phyloP scores from a whole-genome alignment of 805 yeast species.

The Geotrichum ghanense region DNA sequence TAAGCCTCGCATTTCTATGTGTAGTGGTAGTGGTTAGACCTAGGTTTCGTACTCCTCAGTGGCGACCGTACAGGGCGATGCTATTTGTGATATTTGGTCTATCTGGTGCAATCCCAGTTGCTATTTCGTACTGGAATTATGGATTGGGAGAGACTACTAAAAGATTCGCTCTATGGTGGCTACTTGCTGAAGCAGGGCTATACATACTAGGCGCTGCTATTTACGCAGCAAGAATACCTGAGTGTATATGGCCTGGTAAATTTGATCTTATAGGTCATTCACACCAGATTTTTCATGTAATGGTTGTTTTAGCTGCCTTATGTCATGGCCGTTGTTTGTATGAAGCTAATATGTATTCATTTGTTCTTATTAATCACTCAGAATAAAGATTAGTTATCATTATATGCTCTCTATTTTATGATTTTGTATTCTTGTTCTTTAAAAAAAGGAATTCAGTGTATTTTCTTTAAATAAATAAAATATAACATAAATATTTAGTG shows the following conservation, averaged over 20 bases:
- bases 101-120: slow-evolving; percentile 61
- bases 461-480: too few species aligned
- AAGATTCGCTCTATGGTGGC: slow-evolving; percentile 49
- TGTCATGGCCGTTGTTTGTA: slow-evolving; percentile 61
- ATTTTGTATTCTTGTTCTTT: too few species aligned
- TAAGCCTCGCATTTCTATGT: slow-evolving; percentile 50
- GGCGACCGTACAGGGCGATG: slow-evolving; percentile 66
- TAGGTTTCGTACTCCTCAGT: slow-evolving; percentile 53
- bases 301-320: slow-evolving; percentile 65
- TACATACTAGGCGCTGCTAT: slow-evolving; percentile 72
- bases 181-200: slow-evolving; percentile 57
- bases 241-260: slow-evolving; percentile 47
- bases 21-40: slow-evolving; percentile 52
- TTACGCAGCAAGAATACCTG: slow-evolving; percentile 75
- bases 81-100: slow-evolving; percentile 77
- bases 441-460: too few species aligned
- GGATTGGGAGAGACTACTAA: slow-evolving; percentile 39
- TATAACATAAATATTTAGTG: too few species aligned
- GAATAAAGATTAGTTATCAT: too few species aligned
- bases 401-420: too few species aligned
- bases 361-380: too few species aligned
- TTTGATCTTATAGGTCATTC: slow-evolving; percentile 70
- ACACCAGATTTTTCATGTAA: slow-evolving; percentile 72
- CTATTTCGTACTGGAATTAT: slow-evolving; percentile 36
- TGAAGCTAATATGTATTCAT: slow-evolving; percentile 33